phyloP scores from a whole-genome alignment of 768 basidiomycete genomes.

The Hydnum rufescens region DNA sequence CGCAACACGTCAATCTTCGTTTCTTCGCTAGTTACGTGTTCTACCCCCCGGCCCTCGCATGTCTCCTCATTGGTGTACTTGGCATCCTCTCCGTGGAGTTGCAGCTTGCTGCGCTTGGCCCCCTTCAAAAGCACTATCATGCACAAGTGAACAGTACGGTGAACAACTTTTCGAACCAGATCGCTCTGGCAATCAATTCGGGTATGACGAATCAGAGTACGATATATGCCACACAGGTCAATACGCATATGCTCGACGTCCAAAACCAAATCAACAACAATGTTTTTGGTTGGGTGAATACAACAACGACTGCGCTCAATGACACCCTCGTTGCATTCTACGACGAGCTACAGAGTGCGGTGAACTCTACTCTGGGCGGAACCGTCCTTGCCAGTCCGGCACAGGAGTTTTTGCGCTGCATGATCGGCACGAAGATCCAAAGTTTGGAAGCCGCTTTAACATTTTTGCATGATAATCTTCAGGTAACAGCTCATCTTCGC shows the following conservation, averaged over 20 bases:
- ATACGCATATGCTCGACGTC: slow-evolving; percentile 43
- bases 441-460: slow-evolving; percentile 76
- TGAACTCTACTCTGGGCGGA: slow-evolving; percentile 61
- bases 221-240: slow-evolving; percentile 59
- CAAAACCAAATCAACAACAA: slow-evolving; percentile 69
- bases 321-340: slow-evolving; percentile 75
- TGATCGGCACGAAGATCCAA: slow-evolving; percentile 79
- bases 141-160: slow-evolving; percentile 39
- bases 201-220: slow-evolving; percentile 70
- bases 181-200: slow-evolving; percentile 56
- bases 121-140: slow-evolving; percentile 50
- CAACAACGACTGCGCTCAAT: slow-evolving; percentile 74
- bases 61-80: slow-evolving; percentile 83
- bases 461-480: slow-evolving; percentile 76
- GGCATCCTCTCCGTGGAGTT: slow-evolving; percentile 73
- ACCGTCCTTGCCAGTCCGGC: slow-evolving; percentile 67
- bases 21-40: slow-evolving; percentile 90
- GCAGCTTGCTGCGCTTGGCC: slow-evolving; percentile 62
- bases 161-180: slow-evolving; percentile 45
- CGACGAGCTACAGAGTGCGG: slow-evolving; percentile 56
- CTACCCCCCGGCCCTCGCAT: slow-evolving; percentile 75
- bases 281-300: slow-evolving; percentile 89
- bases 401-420: slow-evolving; percentile 72
- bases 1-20: slow-evolving; percentile 46
- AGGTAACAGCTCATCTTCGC: slow-evolving; percentile 26